Base-by-base conservation (phyloP, 257 asterid species). In the Orobanche coerulescens region DNA sequence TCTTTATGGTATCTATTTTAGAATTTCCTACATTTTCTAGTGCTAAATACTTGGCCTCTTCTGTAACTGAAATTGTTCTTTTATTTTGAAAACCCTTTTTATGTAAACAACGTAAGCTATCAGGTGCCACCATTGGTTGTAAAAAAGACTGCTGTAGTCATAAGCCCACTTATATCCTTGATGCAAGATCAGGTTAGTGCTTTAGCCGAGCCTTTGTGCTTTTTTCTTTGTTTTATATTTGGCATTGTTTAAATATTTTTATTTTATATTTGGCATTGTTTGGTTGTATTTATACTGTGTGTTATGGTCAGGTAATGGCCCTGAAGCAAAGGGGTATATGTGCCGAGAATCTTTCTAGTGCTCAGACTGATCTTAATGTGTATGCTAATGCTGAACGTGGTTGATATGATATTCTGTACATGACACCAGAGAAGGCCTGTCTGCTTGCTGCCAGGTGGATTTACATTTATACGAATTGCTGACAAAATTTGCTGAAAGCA, bases 341-440 rank as follows among this genome's bases (percentile, higher is more conserved):
- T 42, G 91, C 95, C 0, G 96, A 88, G 74, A 82, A 82, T 79
- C 85, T 91, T 50, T 91, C 98, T 23, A 86, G 98, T 73, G 88
- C 92, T 74, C 97, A 82, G 76, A 78, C 74, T 70, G 77, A 82
- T 73, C 67, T 58, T 1, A 79, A 70, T 62, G 96, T 78, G 63
- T 75, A 73, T 33, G 14, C 71, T 43, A 78, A 78, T 69, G 93
- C 94, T 63, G 95, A 88, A 74, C 71, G 75, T 58, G 95, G 98
- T 50, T 75, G 46, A 51, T 84, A 79, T 65, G 81, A 76, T 52
- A 64, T 92, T 74, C 51, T 92, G 71, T 85, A 85, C 73, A 79
- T 92, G 94, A 92, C 96, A 9, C 98, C 98, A 0, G 98, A 92
- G 74, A 85, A 73, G 65, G 98, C 96, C 20, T 70, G 83, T 72